Percentiles rank a stretch among this genome's conserved stretches.
Evolutionary conservation across 1,284 basidiomycete genomes (phyloP).

Genomic region (Moesziomyces globuligerus): DNA sequence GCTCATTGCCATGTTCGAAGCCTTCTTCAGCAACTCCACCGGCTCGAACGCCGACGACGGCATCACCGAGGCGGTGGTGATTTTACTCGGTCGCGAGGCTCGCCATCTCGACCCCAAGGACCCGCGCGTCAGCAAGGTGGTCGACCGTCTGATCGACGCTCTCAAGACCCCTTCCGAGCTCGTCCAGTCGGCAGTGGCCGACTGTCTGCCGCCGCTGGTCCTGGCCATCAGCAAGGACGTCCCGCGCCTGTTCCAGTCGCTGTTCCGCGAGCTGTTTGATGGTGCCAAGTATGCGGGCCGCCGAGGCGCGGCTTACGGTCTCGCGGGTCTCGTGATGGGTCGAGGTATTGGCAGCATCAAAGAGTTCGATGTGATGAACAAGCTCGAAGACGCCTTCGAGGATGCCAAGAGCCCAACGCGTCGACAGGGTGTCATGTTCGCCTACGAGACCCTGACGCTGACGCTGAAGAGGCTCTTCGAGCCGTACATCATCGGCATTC

Average conservation of each 20-base stretch:
- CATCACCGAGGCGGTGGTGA: constrained; percentile 91
- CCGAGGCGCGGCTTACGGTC: constrained; percentile 93
- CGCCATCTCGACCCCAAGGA: constrained; percentile 80
- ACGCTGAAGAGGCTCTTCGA: constrained; percentile 91
- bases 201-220: constrained; percentile 85
- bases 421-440: constrained; percentile 93
- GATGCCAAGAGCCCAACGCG: constrained; percentile 89
- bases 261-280: constrained; percentile 75
- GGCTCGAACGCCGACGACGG: constrained; percentile 52
- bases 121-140: constrained; percentile 71
- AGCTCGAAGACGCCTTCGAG: constrained; percentile 80
- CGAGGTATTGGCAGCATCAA: constrained; percentile 86
- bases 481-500: constrained; percentile 86
- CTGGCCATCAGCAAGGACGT: constrained; percentile 73
- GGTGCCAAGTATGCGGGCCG: constrained; percentile 85
- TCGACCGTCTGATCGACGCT: constrained; percentile 88
- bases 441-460: constrained; percentile 83
- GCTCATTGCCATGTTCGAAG: constrained; percentile 87
- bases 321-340: constrained; percentile 92
- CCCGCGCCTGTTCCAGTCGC: constrained; percentile 73
- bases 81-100: constrained; percentile 92
- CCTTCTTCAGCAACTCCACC: constrained; percentile 73
- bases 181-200: constrained; percentile 95
- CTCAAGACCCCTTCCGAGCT: constrained; percentile 94
- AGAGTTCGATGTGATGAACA: constrained; percentile 81